These are phyloP conservation scores for Blastobotrys proliferans DNA, from an alignment of 1,139 yeast species.

Conservation along the genomic window DNA sequence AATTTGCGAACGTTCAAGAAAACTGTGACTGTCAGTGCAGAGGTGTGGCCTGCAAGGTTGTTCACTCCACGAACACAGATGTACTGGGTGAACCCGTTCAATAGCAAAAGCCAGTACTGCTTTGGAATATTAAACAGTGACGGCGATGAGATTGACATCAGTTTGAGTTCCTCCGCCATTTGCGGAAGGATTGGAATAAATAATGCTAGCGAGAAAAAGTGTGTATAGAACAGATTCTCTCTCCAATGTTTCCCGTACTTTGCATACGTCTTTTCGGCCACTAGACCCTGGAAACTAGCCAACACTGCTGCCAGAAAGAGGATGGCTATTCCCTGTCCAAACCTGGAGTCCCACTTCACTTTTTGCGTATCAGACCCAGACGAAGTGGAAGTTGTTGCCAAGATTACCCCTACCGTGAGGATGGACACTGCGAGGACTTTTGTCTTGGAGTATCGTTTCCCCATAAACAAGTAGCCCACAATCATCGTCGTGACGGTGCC, in stretches of 20 bases:
- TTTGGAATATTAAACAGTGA: constrained; percentile 16
- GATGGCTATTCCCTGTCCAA: constrained; percentile 42
- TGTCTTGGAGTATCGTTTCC: constrained; percentile 43
- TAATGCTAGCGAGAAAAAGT: constrained; percentile 54
- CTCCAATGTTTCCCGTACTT: constrained; percentile 57
- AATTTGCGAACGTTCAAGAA: constrained; percentile 59
- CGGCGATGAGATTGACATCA: constrained; percentile 3
- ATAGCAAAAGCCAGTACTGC: constrained; percentile 31
- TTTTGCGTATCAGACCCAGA: neutral
- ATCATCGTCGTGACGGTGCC: constrained; percentile 61
- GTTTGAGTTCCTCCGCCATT: constrained; percentile 19
- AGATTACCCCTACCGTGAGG: constrained; percentile 53
- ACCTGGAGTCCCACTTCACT: constrained; percentile 1
- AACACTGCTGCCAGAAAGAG: constrained; percentile 47
- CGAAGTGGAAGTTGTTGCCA: constrained; percentile 40
- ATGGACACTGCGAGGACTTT: constrained; percentile 51
- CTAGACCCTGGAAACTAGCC: constrained; percentile 53
- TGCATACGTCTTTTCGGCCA: constrained; percentile 48
- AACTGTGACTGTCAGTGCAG: constrained; percentile 60
- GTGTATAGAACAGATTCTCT: constrained; percentile 59
- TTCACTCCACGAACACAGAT: constrained; percentile 67
- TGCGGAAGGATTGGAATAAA: constrained; percentile 38
- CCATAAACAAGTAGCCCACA: constrained; percentile 45
- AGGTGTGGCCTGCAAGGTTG: constrained; percentile 50
- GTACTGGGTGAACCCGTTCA: constrained; percentile 59